Evolutionary conservation across 371 early-diverging fungal species (phyloP), one percentile per base, ranked within the genome.

Genomic region (Racocetra persica): DNA sequence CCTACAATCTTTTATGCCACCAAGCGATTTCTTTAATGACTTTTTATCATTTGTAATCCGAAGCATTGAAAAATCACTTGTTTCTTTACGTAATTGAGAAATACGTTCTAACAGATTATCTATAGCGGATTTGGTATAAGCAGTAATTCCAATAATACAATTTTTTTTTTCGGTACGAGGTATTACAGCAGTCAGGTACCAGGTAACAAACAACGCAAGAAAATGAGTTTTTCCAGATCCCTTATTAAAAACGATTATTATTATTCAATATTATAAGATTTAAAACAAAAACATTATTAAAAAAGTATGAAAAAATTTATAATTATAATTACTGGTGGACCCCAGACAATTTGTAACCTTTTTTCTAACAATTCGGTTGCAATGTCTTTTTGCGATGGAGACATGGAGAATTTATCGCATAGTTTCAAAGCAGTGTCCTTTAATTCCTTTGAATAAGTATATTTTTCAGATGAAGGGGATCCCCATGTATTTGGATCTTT

Each of bases 151-250:
- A 66, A 91, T 87, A 28, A 88, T 84, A 52, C 82, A 84, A 72
- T 38, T 83, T 82, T 22, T 82, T 77, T 51, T 77, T 63, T 8
- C 79, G 71, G 65, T 76, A 82, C 38, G 60, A 77, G 66, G 79
- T 85, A 79, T 84, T 13, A 73, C 13, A 5, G 79, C 20, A 18
- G 78, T 84, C 22, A 89, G 80, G 70, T 85, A 88, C 84, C 90
- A 85, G 22, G 87, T 83, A 11, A 87, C 77, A 51, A 89, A 87
- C 20, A 88, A 73, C 2, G 90, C 88, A 55, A 91, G 80, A 62
- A 90, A 91, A 57, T 88, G 87, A 1, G 91, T 90, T 65, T 91
- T 91, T 38, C 91, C 91, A 6, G 91, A 91, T 4, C 91, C 91
- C 91, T 90, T n/a, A n/a, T n/a, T n/a, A n/a, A n/a, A n/a, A n/a